Evolutionary conservation across 129 eudicot species (phyloP), one percentile per base, ranked within the genome.

Genomic region (Tanacetum coccineum): DNA sequence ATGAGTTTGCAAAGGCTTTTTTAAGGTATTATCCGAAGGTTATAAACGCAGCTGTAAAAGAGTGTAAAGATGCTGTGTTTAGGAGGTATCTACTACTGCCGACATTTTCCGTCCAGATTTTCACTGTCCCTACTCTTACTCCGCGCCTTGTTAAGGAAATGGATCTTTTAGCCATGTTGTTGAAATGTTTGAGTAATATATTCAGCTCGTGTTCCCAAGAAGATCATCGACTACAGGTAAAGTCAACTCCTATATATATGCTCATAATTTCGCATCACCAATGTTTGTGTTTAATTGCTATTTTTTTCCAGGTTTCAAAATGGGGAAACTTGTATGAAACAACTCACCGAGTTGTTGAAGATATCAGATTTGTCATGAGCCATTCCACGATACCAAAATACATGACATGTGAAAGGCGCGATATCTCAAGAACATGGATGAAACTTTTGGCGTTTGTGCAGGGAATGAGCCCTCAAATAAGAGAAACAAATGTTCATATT

Each of bases 391-490:
- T 94, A 67, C 95, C 99, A 22, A 83, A 67, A 44, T 84, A 82
- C 67, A 81, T 89, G 82, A 80, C 87, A 59, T 74, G 79, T 74
- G 85, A 81, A 32, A 71, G 84, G 56, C 83, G 80, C 36, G 96
- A 94, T 70, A 70, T 94, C 57, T 76, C 78, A 57, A 79, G 85
- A 58, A 72, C 83, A 13, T 94, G 96, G 99, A 82, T 94, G 87
- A 85, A 78, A 71, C 83, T 94, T 17, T 72, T 94, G 85, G 83
- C 86, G 52, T 94, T 82, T 76, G 85, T 89, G 71, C 99, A 94
- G 83, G 99, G 99, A 30, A 89, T 94, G 95, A 89, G 87, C 66
- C 88, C 99, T 72, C 93, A 78, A 76, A 89, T 89, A 87, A 72
- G 99, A 82, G 99, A 94, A 74, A 89, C 84, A 45, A 84, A 89